These are phyloP conservation scores for Kwoniella shandongensis DNA, from an alignment of 768 basidiomycete species.

Conservation along the genomic window DNA sequence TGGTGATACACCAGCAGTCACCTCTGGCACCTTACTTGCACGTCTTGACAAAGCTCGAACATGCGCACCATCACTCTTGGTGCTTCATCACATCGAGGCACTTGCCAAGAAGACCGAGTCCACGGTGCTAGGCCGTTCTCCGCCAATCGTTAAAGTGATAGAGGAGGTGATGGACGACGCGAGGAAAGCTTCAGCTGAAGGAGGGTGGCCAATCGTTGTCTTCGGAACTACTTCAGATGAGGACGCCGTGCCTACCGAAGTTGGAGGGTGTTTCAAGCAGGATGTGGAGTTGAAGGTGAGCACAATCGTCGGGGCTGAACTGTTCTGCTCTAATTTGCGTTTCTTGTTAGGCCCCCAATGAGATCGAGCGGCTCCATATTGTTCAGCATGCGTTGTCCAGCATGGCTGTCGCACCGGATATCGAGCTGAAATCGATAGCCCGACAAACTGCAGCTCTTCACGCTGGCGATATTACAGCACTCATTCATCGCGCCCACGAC, in stretches of 20 bases:
- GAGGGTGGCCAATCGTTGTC: constrained; percentile 71
- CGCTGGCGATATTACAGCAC: constrained; percentile 72
- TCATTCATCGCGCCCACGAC: constrained; percentile 64
- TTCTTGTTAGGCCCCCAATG: constrained; percentile 69
- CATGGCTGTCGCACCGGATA: constrained; percentile 66
- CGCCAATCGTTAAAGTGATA: constrained; percentile 59
- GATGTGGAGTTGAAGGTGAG: constrained; percentile 72
- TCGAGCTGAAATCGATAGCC: constrained; percentile 70
- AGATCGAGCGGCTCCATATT: constrained; percentile 68
- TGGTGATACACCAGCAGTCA: constrained; percentile 73
- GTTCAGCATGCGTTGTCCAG: constrained; percentile 58
- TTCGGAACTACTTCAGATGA: constrained; percentile 71
- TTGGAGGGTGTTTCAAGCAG: constrained; percentile 79
- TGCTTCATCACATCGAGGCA: constrained; percentile 66
- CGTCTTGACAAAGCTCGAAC: constrained; percentile 72
- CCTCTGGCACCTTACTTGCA: constrained; percentile 69
- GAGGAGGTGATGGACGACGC: constrained; percentile 55
- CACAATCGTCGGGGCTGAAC: background rate
- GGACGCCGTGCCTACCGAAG: constrained; percentile 63
- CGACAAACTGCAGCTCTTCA: constrained; percentile 88
- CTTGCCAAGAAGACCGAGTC: constrained; percentile 61
- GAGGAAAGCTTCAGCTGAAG: constrained; percentile 59
- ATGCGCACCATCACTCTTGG: constrained; percentile 80
- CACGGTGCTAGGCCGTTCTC: constrained; percentile 19
- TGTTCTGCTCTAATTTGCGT: background rate